Percentiles rank a stretch among this genome's conserved stretches.
Conservation (phyloP, 495 filamentous ascomycete genomes). For the Neurospora sp. region DNA sequence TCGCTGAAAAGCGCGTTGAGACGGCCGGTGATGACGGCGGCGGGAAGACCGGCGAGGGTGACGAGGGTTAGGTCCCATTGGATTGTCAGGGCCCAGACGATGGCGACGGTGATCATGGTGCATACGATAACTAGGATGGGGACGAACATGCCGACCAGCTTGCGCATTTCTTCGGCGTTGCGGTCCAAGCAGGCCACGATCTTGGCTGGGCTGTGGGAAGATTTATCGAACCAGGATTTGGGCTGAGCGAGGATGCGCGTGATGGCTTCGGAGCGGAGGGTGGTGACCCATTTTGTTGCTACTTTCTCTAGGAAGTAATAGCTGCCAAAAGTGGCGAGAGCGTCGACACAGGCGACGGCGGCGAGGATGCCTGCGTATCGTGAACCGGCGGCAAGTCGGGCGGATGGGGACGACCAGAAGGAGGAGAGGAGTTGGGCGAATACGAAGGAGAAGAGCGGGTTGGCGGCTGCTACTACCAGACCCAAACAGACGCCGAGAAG, state of each 20-base stretch:
- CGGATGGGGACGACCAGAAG: slow-evolving; percentile 45
- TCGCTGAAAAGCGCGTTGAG: slow-evolving; percentile 51
- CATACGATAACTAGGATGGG: slow-evolving; percentile 55
- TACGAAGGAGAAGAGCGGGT: slow-evolving; percentile 67
- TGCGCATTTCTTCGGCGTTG: slow-evolving; percentile 80
- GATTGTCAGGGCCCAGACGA: slow-evolving; percentile 63
- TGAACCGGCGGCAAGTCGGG: slow-evolving; percentile 35
- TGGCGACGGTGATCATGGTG: slow-evolving; percentile 52
- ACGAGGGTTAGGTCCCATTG: slow-evolving; percentile 81
- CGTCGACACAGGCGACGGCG: slow-evolving; percentile 57
- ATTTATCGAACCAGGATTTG: slow-evolving; percentile 70
- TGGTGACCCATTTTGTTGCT: slow-evolving; percentile 72
- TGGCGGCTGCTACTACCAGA: slow-evolving; percentile 55
- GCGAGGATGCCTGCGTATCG: slow-evolving; percentile 65
- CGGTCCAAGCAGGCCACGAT: slow-evolving; percentile 67
- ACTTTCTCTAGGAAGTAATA: slow-evolving; percentile 61
- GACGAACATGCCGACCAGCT: slow-evolving; percentile 68
- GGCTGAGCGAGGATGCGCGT: slow-evolving; percentile 68
- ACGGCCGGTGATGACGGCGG: slow-evolving; percentile 55
- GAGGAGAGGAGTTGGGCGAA: slow-evolving; percentile 65
- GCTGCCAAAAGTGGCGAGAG: slow-evolving; percentile 50
- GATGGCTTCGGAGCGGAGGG: slow-evolving; percentile 58
- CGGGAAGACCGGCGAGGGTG: slow-evolving; percentile 55
- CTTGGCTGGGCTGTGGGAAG: slow-evolving; percentile 50
- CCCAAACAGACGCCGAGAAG: slow-evolving; percentile 51